phyloP scores from a whole-genome alignment of 371 early-diverging fungal species.

The Synchytrium microbalum region DNA sequence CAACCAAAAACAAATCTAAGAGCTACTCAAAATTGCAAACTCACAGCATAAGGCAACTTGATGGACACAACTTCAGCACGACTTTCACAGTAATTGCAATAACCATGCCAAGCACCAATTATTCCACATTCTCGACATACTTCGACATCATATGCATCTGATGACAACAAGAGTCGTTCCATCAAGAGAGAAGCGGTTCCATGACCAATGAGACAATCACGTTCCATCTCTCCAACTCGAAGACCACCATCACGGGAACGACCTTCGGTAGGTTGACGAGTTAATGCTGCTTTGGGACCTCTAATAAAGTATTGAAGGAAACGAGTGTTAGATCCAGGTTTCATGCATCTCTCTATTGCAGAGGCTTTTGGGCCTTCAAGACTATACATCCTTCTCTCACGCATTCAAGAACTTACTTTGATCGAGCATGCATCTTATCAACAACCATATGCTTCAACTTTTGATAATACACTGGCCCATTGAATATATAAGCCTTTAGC shows the following conservation, averaged over 20 bases:
- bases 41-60: conserved; percentile 89
- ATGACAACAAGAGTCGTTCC: conserved; percentile 92
- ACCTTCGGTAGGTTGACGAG: conserved; percentile 99
- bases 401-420: conserved; percentile 44
- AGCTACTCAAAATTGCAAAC: neutral
- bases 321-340: neutral
- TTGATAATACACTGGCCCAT: conserved; percentile 97
- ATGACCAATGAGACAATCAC: conserved; percentile 98
- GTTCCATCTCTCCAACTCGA: conserved; percentile 98
- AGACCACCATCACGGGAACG: conserved; percentile 96
- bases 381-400: neutral
- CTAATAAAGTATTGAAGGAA: conserved; percentile 23
- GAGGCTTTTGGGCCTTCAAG: neutral
- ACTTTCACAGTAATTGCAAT: conserved; percentile 88
- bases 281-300: conserved; percentile 91
- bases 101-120: conserved; percentile 81
- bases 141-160: conserved; percentile 90
- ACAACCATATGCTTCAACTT: conserved; percentile 99
- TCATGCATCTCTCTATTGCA: too few species aligned
- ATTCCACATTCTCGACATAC: conserved; percentile 91
- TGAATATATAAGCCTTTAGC: conserved; percentile 93
- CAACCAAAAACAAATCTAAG: conserved; percentile 25
- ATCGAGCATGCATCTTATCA: conserved; percentile 99
- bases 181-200: conserved; percentile 90
- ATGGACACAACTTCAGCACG: conserved; percentile 77